A percentile compares a stretch with the other conserved stretches of the same genome.
phyloP scores from a whole-genome alignment of 306 rosid species.

The Crotalaria pallida region DNA sequence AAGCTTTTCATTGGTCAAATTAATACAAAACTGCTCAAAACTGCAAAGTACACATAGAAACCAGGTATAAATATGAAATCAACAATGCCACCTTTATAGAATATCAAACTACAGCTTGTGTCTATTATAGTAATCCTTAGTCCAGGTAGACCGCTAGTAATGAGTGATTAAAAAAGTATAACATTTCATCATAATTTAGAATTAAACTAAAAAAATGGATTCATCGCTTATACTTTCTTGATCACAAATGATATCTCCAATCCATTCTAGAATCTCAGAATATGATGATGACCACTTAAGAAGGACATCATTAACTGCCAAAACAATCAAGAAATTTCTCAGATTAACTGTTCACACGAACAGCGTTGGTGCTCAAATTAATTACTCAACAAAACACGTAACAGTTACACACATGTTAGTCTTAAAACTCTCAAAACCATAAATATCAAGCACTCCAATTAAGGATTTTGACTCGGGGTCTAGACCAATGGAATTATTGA shows the following conservation, averaged over 20 bases:
- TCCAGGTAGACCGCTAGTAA: background rate
- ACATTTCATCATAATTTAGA: background rate
- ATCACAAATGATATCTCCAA: constrained; percentile 13
- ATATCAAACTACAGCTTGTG: no score
- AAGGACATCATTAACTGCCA: background rate
- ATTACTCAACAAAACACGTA: constrained; percentile 44
- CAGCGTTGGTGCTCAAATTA: constrained; percentile 6
- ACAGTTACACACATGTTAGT: constrained; percentile 83
- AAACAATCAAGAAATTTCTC: background rate
- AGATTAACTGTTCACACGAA: constrained; percentile 16
- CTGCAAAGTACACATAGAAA: constrained; percentile 34
- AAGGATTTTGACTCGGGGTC: no score
- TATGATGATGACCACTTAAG: background rate
- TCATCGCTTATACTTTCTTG: no score
- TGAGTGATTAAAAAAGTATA: background rate
- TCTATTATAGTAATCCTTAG: background rate
- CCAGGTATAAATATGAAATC: constrained; percentile 7
- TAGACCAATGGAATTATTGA: no score
- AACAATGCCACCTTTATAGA: background rate
- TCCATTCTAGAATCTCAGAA: constrained; percentile 13
- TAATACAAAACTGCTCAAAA: no score
- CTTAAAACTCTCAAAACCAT: constrained; percentile 97
- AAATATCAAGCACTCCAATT: constrained; percentile 94
- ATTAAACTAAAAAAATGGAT: background rate
- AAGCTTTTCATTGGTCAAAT: constrained; percentile 87